Base-by-base conservation (phyloP, 805 yeast genomes). In the Cyberlindnera amylophila region DNA sequence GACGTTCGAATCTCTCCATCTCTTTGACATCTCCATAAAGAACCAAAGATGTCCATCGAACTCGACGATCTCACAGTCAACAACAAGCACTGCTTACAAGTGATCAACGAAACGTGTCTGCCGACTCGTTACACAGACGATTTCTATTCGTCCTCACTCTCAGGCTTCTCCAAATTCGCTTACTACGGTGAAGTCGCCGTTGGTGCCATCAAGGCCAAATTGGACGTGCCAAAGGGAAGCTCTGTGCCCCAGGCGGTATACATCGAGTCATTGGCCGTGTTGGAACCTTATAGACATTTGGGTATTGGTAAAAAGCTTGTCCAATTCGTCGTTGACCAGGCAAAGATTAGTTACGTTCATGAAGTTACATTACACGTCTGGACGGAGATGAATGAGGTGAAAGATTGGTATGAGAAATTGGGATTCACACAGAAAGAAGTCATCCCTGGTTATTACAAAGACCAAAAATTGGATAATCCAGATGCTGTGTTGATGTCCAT, bases 141-240 rank as follows among this genome's bases (percentile, higher is more conserved):
- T 3, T 81, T 82, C 72, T 79, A 80, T 49, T 71, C 71, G 17
- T 65, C 77, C 12, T 59, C 69, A 2, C 55, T 69, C 2, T 78
- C 70, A 18, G 81, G 78, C 23, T 64, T 82, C 27, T 71, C 73
- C 27, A 72, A 81, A 55, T 64, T 80, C 28, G 75, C 82, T 0
- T 85, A 70, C 63, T 83, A 72, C 61, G 75, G 82, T 37, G 96
- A 84, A 55, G 75, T 85, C 6, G 88, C 96, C 7, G 91, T 88
- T 4, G 96, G 93, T 13, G 82, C 80, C 4, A 65, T 88, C 37
- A 79, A 81, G 46, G 82, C 84, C 42, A 71, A 68, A 50, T 62
- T 70, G 8, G 64, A 73, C 40, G 70, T 71, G 43, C 67, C 76
- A 16, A 53, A 65, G 12, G 67, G 70, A 35, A 68, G 66, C n/a